phyloP scores from a whole-genome alignment of 441 rosid species.

The Erodium moschatum region DNA sequence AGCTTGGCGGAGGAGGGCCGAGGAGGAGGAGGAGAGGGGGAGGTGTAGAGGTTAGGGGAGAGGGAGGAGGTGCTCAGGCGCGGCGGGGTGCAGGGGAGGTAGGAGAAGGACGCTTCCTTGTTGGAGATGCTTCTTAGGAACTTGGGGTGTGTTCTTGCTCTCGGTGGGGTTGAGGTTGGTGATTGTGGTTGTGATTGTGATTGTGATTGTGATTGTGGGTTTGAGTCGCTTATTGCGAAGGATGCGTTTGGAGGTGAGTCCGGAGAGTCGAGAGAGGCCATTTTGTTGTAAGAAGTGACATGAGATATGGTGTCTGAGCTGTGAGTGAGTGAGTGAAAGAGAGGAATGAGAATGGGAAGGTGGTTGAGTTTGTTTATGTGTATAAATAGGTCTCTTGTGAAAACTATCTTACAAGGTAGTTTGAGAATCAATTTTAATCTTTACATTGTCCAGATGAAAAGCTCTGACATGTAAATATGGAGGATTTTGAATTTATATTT shows the following conservation, averaged over 20 bases:
- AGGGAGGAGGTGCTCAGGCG: constrained; percentile 14
- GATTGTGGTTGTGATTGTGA: neutral
- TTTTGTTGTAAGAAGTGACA: neutral
- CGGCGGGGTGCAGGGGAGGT: constrained; percentile 26
- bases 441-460: too few species aligned
- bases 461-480: too few species aligned
- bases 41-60: constrained; percentile 21
- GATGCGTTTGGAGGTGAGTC: constrained; percentile 29
- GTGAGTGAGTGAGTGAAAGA: neutral
- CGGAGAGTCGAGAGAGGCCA: constrained; percentile 31
- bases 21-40: constrained; percentile 19
- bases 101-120: constrained; percentile 28
- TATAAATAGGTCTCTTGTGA: too few species aligned
- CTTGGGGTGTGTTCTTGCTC: neutral
- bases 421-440: too few species aligned
- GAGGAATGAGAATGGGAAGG: neutral
- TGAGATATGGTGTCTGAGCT: neutral
- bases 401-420: too few species aligned
- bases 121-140: constrained; percentile 30
- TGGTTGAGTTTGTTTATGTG: neutral
- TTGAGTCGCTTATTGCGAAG: constrained; percentile 26
- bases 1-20: neutral
- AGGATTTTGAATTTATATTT: too few species aligned
- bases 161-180: constrained; percentile 10
- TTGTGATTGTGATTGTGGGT: neutral